These are phyloP conservation scores for Aphanomyces cochlioides DNA, from an alignment of 352 stramenopile species.

Conservation along the genomic window DNA sequence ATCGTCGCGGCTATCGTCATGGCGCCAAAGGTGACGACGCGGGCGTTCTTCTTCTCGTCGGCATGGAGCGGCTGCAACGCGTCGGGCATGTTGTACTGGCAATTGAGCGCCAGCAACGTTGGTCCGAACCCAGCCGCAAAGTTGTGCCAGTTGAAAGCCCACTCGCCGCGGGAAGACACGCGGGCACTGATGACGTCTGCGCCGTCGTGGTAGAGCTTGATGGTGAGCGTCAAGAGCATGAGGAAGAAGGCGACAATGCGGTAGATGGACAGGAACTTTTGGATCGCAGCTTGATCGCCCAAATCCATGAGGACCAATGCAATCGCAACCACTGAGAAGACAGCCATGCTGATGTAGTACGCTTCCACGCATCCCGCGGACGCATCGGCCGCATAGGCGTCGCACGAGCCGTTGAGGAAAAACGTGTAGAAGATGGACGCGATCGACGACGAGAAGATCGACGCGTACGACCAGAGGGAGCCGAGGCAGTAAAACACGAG, in stretches of 20 bases:
- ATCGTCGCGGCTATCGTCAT: slow-evolving; percentile 63
- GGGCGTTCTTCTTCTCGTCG: slow-evolving; percentile 47
- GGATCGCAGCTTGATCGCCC: slow-evolving; percentile 71
- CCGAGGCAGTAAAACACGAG: slow-evolving; percentile 74
- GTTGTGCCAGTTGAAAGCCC: slow-evolving; percentile 67
- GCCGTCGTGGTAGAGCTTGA: slow-evolving; percentile 68
- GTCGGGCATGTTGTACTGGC: slow-evolving; percentile 85
- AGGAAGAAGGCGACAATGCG: slow-evolving; percentile 70
- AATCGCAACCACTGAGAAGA: slow-evolving; percentile 72
- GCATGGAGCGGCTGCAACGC: slow-evolving; percentile 71
- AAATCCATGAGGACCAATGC: slow-evolving; percentile 82
- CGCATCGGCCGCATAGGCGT: slow-evolving; percentile 56
- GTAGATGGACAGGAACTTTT: slow-evolving; percentile 80
- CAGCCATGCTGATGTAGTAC: slow-evolving; percentile 73
- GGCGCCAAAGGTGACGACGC: slow-evolving; percentile 58
- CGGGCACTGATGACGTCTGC: slow-evolving; percentile 39
- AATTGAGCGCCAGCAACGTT: slow-evolving; percentile 80
- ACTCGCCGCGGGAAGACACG: slow-evolving; percentile 42
- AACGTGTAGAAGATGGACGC: slow-evolving; percentile 76
- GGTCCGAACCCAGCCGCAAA: slow-evolving; percentile 80
- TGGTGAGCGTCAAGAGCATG: slow-evolving; percentile 71
- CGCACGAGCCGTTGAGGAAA: slow-evolving; percentile 55
- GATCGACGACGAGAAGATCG: slow-evolving; percentile 82
- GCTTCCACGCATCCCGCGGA: slow-evolving; percentile 50
- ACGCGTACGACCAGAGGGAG: slow-evolving; percentile 79